Evolutionary conservation across 495 filamentous ascomycete genomes (phyloP), one percentile per base, ranked within the genome.

Genomic region (Rostrohypoxylon terebratum): DNA sequence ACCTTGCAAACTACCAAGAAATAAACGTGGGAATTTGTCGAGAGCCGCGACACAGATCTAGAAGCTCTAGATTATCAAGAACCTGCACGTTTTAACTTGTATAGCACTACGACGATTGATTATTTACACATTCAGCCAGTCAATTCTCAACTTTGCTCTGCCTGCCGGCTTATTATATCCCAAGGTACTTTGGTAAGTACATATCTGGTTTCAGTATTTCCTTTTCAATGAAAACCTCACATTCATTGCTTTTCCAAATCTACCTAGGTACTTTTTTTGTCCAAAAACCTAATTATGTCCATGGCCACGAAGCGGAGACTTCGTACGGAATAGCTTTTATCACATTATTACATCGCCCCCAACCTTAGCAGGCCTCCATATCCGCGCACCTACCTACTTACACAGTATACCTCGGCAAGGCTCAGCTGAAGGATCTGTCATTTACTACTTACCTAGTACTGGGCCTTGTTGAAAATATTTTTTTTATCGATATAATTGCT

Each of bases 1-100:
- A 74, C 71, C 71, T 70, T 74, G 71, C 71, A 74, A 70, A 67
- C 63, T n/a, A 51, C 71, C 71, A 70, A 62, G 59, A 74, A 66
- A 66, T 69, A 69, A 66, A 66, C 61, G 61, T 63, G 65, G 71
- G 33, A 68, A 66, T 59, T 42, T 65, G 45, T 69, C 62, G 36
- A 73, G 63, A 70, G 62, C 66, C 66, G 71, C 61, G 51, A 70
- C 58, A 59, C 50, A 47, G 44, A 59, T n/a, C 59, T 59, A 36
- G 42, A 58, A 33, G 28, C 51, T 59, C 53, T 23, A 44, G 59
- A 51, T 63, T 69, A 28, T 62, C 47, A 13, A 63, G 50, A 40
- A 53, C 13, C 59, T 31, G 59, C 53, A 50, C 48, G 10, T 59
- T 40, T 42, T 58, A 23, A 58, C 40, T 47, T 33, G 13, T 33